Percentiles rank a stretch among this genome's conserved stretches.
Evolutionary conservation across 2,329 filamentous ascomycete species (phyloP).

Genomic region (Chaetothyriales sp.): DNA sequence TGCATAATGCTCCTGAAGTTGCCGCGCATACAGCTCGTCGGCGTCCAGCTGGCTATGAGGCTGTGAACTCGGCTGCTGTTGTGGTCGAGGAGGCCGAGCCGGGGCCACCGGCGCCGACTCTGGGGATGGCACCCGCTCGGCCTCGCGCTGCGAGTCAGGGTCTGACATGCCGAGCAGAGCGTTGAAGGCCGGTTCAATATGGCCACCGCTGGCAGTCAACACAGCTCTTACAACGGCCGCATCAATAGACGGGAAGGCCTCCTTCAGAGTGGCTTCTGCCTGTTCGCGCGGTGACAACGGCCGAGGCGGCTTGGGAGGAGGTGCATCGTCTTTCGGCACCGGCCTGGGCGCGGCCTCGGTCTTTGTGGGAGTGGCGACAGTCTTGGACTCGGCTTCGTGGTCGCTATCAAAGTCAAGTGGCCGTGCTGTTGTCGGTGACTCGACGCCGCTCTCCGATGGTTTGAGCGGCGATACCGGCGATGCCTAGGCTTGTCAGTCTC

Average conservation of each 20-base stretch:
- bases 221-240: conserved; percentile 70
- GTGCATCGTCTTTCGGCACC: conserved; percentile 17
- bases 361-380: conserved; percentile 17
- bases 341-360: conserved; percentile 18
- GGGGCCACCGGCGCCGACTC: conserved; percentile 34
- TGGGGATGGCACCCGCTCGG: conserved; percentile 16
- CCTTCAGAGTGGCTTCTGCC: conserved; percentile 73
- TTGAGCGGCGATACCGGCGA: conserved; percentile 17
- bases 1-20: conserved; percentile 82
- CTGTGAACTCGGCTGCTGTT: conserved; percentile 31
- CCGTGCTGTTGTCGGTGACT: conserved; percentile 41
- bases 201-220: conserved; percentile 67
- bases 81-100: conserved; percentile 67
- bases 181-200: conserved; percentile 88
- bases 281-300: conserved; percentile 69
- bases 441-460: conserved; percentile 19
- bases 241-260: conserved; percentile 84
- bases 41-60: conserved; percentile 62
- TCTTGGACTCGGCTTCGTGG: conserved; percentile 27
- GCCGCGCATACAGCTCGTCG: conserved; percentile 81
- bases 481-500: conserved; percentile 5
- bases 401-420: conserved; percentile 45
- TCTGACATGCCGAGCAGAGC: conserved; percentile 74
- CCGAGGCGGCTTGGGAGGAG: conserved; percentile 71
- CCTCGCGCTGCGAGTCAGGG: conserved; percentile 51